A percentile compares a stretch with the other conserved stretches of the same genome.
Conservation (phyloP, 1,284 basidiomycete genomes). For the Melampsora americana region DNA sequence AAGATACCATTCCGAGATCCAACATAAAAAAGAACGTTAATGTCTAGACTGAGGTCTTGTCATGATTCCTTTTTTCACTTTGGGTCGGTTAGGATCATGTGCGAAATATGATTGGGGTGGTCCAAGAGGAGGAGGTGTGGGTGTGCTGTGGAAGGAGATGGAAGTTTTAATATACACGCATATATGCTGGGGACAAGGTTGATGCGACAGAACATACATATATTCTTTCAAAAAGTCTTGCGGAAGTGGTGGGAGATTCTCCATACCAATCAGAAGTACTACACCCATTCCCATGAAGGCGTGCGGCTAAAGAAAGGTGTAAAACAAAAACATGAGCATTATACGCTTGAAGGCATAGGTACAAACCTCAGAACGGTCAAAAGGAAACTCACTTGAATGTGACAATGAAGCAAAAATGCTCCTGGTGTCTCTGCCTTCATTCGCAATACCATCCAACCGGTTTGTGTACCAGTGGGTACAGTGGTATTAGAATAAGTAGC, state of each 20-base stretch:
- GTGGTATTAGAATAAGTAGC: slow-evolving; percentile 21
- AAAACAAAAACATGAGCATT: too few relatives aligned
- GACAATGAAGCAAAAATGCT: slow-evolving; percentile 41
- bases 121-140: too few relatives aligned
- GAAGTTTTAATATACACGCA: too few relatives aligned
- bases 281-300: slow-evolving; percentile 40
- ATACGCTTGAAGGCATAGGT: not conserved
- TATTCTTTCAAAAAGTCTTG: slow-evolving; percentile 10
- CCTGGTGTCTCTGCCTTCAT: slow-evolving; percentile 27
- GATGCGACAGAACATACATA: slow-evolving; percentile 7
- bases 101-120: too few relatives aligned
- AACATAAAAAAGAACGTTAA: too few relatives aligned
- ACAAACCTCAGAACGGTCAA: not conserved
- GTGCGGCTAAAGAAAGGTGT: slow-evolving; percentile 16
- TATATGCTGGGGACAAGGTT: too few relatives aligned
- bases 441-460: slow-evolving; percentile 40
- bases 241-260: slow-evolving; percentile 33
- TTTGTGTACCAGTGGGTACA: slow-evolving; percentile 16
- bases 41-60: too few relatives aligned
- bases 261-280: slow-evolving; percentile 29
- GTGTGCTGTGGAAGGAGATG: too few relatives aligned
- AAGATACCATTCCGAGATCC: too few relatives aligned
- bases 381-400: slow-evolving; percentile 26
- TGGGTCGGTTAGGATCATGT: too few relatives aligned
- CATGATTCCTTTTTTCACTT: too few relatives aligned